These are phyloP conservation scores for Colletotrichum nymphaeae DNA, from an alignment of 2,329 filamentous ascomycete species.

Conservation along the genomic window DNA sequence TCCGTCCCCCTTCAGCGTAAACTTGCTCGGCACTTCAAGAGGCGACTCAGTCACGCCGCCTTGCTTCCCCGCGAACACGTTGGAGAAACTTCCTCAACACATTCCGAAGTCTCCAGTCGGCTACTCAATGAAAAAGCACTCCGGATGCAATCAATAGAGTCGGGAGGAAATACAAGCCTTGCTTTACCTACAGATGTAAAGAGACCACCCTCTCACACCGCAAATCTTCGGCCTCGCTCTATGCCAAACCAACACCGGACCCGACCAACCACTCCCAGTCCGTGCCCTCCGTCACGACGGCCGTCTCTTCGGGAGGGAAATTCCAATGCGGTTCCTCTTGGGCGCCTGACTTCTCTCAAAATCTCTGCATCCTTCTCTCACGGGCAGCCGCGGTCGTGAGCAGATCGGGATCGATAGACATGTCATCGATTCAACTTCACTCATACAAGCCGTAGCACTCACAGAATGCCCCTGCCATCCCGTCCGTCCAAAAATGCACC, in stretches of 20 bases:
- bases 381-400: background rate
- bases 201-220: background rate
- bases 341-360: background rate
- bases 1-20: background rate
- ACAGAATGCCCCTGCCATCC: too few species aligned
- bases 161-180: too few species aligned
- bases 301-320: background rate
- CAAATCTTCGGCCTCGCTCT: background rate
- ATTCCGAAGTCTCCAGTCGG: too few species aligned
- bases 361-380: background rate
- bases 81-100: too few species aligned
- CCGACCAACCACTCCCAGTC: background rate
- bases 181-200: background rate
- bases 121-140: too few species aligned
- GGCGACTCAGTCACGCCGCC: too few species aligned
- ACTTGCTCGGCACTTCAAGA: background rate
- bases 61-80: background rate
- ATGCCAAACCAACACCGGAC: background rate
- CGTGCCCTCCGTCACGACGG: conserved; percentile 11
- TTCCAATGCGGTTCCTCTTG: too few species aligned
- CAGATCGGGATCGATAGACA: background rate
- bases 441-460: too few species aligned
- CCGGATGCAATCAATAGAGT: background rate
- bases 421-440: background rate
- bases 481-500: too few species aligned